These are phyloP conservation scores for Hypholoma sublateritium DNA, from an alignment of 768 basidiomycete species.

Conservation along the genomic window DNA sequence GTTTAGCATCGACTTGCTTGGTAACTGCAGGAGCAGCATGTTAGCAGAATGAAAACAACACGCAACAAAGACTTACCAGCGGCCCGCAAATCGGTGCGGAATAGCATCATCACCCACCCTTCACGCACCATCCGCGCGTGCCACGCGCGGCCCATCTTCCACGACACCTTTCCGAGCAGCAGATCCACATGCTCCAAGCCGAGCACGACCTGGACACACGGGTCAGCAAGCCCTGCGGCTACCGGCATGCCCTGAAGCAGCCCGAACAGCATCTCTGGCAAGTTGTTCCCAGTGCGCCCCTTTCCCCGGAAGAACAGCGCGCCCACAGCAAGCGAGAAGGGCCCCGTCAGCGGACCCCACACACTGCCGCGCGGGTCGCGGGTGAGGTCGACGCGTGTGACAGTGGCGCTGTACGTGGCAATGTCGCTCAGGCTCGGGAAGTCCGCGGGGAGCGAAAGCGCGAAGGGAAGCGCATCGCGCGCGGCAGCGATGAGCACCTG, in stretches of 20 bases:
- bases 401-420: neutral
- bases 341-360: neutral
- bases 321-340: neutral
- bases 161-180: neutral
- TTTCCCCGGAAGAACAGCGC: neutral
- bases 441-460: neutral
- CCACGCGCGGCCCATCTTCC: neutral
- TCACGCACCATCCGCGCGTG: neutral
- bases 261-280: neutral
- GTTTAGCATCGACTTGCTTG: too few relatives aligned
- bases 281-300: neutral
- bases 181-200: neutral
- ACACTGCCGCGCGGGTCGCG: neutral
- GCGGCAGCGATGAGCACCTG: conserved; percentile 13
- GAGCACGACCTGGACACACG: neutral
- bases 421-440: conserved; percentile 1
- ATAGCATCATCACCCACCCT: neutral
- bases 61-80: neutral
- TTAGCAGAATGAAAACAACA: too few relatives aligned
- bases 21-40: too few relatives aligned
- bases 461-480: conserved; percentile 15
- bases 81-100: neutral
- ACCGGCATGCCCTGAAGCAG: neutral
- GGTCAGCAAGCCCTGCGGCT: too few relatives aligned
- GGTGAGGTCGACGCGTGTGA: neutral